A percentile compares a stretch with the other conserved stretches of the same genome.
Conservation (phyloP, 176 grass and related monocot species). For the Lolium multiflorum region DNA sequence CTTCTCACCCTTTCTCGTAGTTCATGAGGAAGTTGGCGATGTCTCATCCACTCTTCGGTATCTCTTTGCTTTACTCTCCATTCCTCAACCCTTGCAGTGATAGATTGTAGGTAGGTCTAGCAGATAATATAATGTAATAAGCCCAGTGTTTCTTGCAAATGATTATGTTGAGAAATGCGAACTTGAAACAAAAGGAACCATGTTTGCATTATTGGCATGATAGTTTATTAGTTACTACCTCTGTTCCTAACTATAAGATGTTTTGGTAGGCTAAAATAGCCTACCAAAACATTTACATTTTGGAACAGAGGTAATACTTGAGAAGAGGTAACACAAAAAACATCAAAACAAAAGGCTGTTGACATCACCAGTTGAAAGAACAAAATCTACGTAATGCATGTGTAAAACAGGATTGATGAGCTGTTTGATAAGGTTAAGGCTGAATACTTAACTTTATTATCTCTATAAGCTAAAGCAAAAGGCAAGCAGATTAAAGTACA, state of each 20-base stretch:
- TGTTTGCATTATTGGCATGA: slow-evolving; percentile 18
- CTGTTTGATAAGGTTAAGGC: not conserved
- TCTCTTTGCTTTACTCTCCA: slow-evolving; percentile 95
- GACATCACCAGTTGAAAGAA: not conserved
- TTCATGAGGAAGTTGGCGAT: slow-evolving; percentile 75
- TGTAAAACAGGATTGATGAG: not conserved
- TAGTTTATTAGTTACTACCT: not conserved
- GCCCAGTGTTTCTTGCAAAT: slow-evolving; percentile 21
- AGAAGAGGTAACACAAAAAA: not conserved
- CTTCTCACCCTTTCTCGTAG: slow-evolving; percentile 80
- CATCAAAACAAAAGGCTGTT: not conserved
- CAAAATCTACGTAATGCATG: slow-evolving; percentile 17
- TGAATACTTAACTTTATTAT: not conserved
- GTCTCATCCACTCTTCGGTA: slow-evolving; percentile 97
- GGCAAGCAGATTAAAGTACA: not conserved
- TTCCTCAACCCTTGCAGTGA: slow-evolving; percentile 91
- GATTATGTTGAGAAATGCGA: not conserved
- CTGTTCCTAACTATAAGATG: too few species aligned
- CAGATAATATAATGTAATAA: slow-evolving; percentile 40
- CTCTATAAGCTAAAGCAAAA: too few species aligned
- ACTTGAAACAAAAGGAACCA: not conserved
- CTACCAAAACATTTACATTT: too few species aligned
- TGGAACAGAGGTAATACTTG: too few species aligned
- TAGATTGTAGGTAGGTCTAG: slow-evolving; percentile 97
- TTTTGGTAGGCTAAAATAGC: too few species aligned